Base-by-base conservation (phyloP, 2,329 filamentous ascomycete species). In the Cladosporium sp. region DNA sequence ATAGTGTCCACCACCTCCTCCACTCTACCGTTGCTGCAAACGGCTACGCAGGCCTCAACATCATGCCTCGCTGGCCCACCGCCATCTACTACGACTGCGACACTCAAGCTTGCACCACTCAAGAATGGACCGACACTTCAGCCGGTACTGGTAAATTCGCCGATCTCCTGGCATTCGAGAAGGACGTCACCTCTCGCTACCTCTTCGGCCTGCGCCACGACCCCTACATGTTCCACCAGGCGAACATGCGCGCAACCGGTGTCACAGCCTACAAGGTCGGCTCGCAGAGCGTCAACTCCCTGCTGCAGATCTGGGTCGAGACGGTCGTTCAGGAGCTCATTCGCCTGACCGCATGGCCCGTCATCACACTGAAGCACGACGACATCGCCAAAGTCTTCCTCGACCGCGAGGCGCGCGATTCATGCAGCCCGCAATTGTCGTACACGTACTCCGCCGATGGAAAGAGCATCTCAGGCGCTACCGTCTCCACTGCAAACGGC, bases 41-140 rank as follows among this genome's bases (percentile, higher is more conserved):
- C 69, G 86, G 86, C 0, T 85, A 83, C 68, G 82, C 76, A 49
- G 86, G 86, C 1, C 78, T 87, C 48, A 81, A 81, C 65, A 80
- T 88, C 58, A 83, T 86, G 71, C 85, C 85, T 5, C 84, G 86
- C 54, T 89, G 83, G 83, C 84, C 86, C 0, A 86, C 85, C 3
- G 82, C 84, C 49, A 88, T 89, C 67, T 89, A 88, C 78, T 89
- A 86, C 79, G 88, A 89, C 76, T 88, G 86, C 74, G 83, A 87
- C 71, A 81, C 81, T 18, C 79, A 84, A 2, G 78, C 76, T 25
- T 89, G 86, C 72, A 88, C 86, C 0, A 72, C 83, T 21, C 76
- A 82, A 58, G 86, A 89, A 73, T 89, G 86, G 86, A 86, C 85
- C 58, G 79, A 84, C 63, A 88, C 86, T 1, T 86, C 85, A 4